Conservation (phyloP, 306 rosid species). For the Cicer pinnatifidum region DNA sequence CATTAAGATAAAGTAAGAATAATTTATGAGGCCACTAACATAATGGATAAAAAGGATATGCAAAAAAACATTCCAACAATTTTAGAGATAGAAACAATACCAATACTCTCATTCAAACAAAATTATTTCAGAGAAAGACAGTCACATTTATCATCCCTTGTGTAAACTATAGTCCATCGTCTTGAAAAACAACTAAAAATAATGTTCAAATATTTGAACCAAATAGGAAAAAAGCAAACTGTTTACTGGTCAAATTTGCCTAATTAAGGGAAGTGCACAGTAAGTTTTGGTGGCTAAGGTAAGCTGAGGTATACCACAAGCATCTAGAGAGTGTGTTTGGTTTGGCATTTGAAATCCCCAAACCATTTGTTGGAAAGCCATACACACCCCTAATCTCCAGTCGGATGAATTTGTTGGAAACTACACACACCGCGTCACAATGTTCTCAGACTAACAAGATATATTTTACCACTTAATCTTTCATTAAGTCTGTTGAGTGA, state of each 20-base stretch:
- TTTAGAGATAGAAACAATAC: neutral
- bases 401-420: constrained; percentile 25
- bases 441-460: constrained; percentile 5
- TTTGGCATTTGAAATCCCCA: constrained; percentile 17
- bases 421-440: constrained; percentile 22
- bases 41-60: constrained; percentile 4
- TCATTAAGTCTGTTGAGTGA: constrained; percentile 13
- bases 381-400: constrained; percentile 1
- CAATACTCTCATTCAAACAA: no score
- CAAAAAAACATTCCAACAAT: constrained; percentile 25
- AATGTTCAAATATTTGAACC: no score
- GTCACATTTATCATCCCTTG: no score
- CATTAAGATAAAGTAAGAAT: constrained; percentile 46
- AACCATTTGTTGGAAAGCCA: constrained; percentile 12
- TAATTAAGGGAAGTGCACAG: no score
- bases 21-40: constrained; percentile 17
- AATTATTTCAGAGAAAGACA: no score
- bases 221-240: no score
- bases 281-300: no score
- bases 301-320: neutral
- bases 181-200: no score
- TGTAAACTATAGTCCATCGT: no score
- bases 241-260: no score
- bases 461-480: constrained; percentile 31
- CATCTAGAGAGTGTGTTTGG: constrained; percentile 19